A percentile compares a stretch with the other conserved stretches of the same genome.
These are phyloP conservation scores for Dendrobium chrysotoxum DNA, from an alignment of 106 monocot species.

Conservation along the genomic window DNA sequence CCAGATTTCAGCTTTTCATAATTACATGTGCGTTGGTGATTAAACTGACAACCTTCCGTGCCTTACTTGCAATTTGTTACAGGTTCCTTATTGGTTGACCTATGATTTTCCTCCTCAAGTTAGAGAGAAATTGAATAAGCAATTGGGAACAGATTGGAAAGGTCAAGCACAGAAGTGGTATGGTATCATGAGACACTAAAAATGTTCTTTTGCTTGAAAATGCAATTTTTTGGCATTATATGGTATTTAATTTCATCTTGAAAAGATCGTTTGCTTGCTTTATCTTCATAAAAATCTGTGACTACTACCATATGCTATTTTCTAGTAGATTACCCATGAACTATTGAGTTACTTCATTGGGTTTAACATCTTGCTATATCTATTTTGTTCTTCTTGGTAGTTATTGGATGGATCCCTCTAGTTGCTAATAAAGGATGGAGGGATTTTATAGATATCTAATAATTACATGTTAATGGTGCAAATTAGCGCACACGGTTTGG, in stretches of 20 bases:
- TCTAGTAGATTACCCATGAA: too few species aligned
- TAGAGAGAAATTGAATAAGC: conserved; percentile 68
- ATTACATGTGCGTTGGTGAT: background rate
- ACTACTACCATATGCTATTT: too few species aligned
- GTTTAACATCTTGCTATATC: too few species aligned
- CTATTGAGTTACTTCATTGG: too few species aligned
- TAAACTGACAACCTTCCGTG: background rate
- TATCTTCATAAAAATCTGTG: too few species aligned
- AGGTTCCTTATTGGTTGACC: conserved; percentile 85
- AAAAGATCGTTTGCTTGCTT: too few species aligned
- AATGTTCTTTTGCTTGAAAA: background rate
- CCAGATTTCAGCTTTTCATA: background rate
- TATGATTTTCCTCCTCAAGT: conserved; percentile 86
- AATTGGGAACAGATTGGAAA: conserved; percentile 76
- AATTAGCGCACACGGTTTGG: too few species aligned
- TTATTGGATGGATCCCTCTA: too few species aligned
- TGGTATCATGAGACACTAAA: background rate
- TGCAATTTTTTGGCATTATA: background rate
- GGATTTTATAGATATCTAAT: too few species aligned
- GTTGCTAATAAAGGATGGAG: too few species aligned
- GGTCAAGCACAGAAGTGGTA: conserved; percentile 99
- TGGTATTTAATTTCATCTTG: background rate
- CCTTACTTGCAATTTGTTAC: conserved; percentile 12
- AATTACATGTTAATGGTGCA: too few species aligned
- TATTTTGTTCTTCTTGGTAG: too few species aligned